Conservation (phyloP, 768 basidiomycete genomes). For the Polyporus arcularius region DNA sequence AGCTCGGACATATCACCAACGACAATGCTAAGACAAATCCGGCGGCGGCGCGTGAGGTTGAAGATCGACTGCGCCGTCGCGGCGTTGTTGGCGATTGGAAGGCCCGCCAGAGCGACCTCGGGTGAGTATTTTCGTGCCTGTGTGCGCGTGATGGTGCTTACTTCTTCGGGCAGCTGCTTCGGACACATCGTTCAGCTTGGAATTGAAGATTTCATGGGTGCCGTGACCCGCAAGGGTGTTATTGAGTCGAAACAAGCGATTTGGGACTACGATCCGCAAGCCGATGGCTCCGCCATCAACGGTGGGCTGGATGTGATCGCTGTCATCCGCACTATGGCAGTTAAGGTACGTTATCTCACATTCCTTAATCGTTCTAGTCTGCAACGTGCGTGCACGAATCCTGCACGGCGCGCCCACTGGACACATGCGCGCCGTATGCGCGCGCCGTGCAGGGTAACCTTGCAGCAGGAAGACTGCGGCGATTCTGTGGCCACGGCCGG, state of each 20-base stretch:
- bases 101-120: not conserved
- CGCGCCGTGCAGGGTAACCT: too few relatives aligned
- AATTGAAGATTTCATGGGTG: slow-evolving; percentile 31
- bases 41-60: slow-evolving; percentile 20
- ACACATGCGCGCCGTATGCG: too few relatives aligned
- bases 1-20: slow-evolving; percentile 1
- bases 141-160: too few relatives aligned
- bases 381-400: too few relatives aligned
- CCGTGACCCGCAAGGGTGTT: slow-evolving; percentile 31
- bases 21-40: slow-evolving; percentile 29
- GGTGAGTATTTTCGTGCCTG: slow-evolving; percentile 14
- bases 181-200: not conserved
- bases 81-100: not conserved
- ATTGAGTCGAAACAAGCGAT: slow-evolving; percentile 32
- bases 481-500: too few relatives aligned
- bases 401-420: not conserved
- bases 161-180: slow-evolving; percentile 5
- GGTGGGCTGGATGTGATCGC: slow-evolving; percentile 35
- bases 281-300: slow-evolving; percentile 27
- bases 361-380: not conserved
- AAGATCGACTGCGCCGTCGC: not conserved
- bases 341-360: slow-evolving; percentile 31
- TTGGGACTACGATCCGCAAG: slow-evolving; percentile 36
- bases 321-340: slow-evolving; percentile 29
- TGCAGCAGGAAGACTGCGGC: too few relatives aligned